A percentile compares a stretch with the other conserved stretches of the same genome.
These are phyloP conservation scores for Pichia eremophila DNA, from an alignment of 805 yeast species.

Conservation along the genomic window DNA sequence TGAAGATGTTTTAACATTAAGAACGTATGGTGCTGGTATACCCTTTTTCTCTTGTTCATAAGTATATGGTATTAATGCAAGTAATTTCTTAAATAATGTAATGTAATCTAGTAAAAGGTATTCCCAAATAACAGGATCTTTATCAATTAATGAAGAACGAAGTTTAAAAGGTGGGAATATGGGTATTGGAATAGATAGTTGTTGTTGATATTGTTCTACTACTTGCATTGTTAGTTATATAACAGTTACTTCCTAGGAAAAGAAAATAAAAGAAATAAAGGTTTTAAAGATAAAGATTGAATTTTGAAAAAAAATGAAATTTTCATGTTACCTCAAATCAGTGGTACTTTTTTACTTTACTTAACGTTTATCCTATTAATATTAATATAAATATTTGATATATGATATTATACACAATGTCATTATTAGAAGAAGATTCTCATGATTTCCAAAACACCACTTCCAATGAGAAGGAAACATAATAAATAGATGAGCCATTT, in stretches of 20 bases:
- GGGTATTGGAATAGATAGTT: conserved; percentile 10
- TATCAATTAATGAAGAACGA: conserved; percentile 69
- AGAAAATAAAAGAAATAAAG: background rate
- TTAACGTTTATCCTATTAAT: too few relatives aligned
- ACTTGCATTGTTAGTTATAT: background rate
- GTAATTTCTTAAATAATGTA: conserved; percentile 38
- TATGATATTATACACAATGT: background rate
- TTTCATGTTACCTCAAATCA: too few relatives aligned
- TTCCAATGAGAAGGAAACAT: conserved; percentile 66
- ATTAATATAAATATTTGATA: too few relatives aligned
- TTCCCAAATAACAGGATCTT: conserved; percentile 78
- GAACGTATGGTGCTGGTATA: conserved; percentile 15
- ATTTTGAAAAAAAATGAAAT: background rate
- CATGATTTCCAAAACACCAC: conserved; percentile 66
- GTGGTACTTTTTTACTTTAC: too few relatives aligned
- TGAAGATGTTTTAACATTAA: conserved; percentile 47
- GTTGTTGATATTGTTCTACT: background rate
- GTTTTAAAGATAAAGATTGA: background rate
- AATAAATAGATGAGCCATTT: conserved; percentile 47
- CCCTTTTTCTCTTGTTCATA: background rate
- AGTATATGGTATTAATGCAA: conserved; percentile 15
- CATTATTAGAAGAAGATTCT: conserved; percentile 38
- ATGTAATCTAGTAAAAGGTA: conserved; percentile 61
- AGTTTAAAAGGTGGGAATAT: conserved; percentile 66
- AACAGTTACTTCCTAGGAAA: background rate